These are phyloP conservation scores for Sherardia arvensis DNA, from an alignment of 257 asterid species.

Conservation along the genomic window DNA sequence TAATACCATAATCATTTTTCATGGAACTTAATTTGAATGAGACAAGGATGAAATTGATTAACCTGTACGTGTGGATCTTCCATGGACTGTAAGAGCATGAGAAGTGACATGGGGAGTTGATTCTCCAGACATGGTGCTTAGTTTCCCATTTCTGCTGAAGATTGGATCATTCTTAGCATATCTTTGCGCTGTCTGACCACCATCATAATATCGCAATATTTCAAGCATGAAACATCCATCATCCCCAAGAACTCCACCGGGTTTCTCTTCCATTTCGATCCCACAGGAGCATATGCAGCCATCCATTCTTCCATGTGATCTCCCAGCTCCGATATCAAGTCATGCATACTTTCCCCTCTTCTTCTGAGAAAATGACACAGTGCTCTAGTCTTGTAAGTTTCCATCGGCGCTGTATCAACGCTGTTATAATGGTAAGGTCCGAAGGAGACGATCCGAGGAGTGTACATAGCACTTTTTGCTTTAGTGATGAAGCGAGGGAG, in stretches of 20 bases:
- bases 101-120: conserved; percentile 6
- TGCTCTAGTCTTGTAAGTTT: conserved; percentile 26
- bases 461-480: conserved; percentile 20
- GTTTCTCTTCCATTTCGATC: not conserved
- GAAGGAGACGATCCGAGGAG: conserved; percentile 37
- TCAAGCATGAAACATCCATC: conserved; percentile 4
- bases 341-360: conserved; percentile 17
- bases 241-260: not conserved
- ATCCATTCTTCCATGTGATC: conserved; percentile 42
- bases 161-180: conserved; percentile 34
- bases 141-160: conserved; percentile 33
- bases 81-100: too few species aligned
- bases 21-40: too few species aligned
- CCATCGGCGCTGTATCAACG: conserved; percentile 24
- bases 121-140: conserved; percentile 19
- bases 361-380: conserved; percentile 20
- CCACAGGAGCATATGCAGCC: too few species aligned
- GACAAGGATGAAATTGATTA: too few species aligned
- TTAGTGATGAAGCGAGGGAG: conserved; percentile 25
- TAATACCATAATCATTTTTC: too few species aligned
- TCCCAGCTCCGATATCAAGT: conserved; percentile 9
- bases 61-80: too few species aligned
- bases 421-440: too few species aligned
- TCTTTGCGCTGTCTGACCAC: too few species aligned
- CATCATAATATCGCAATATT: not conserved